Conservation (phyloP, 2,329 filamentous ascomycete genomes). For the Hypomyces rosellus region DNA sequence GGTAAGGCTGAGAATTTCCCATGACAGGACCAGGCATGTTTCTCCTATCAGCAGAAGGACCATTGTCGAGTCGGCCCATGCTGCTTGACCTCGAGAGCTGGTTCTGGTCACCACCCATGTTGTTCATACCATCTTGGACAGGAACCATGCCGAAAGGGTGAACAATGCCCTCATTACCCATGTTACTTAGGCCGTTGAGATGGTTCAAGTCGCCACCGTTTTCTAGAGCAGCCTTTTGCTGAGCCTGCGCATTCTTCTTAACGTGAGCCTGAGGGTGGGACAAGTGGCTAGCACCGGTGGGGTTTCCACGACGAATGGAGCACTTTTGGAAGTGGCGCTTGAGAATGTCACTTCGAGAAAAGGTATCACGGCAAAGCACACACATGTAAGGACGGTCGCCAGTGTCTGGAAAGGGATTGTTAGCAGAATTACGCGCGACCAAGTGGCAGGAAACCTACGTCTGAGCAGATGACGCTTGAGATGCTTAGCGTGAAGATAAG, state of each 20-base stretch:
- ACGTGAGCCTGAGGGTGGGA: slow-evolving; percentile 87
- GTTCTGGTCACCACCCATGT: slow-evolving; percentile 53
- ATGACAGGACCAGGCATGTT: slow-evolving; percentile 48
- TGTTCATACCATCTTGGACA: slow-evolving; percentile 52
- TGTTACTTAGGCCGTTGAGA: slow-evolving; percentile 54
- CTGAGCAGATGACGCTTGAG: slow-evolving; percentile 91
- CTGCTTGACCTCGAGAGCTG: slow-evolving; percentile 57
- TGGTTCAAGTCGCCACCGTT: slow-evolving; percentile 52
- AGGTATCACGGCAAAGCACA: slow-evolving; percentile 94
- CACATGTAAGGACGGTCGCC: slow-evolving; percentile 98
- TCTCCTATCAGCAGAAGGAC: slow-evolving; percentile 50
- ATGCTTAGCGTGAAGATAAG: slow-evolving; percentile 95
- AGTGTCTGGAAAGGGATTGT: slow-evolving; percentile 60
- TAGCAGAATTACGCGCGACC: slow-evolving; percentile 18
- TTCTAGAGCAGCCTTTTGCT: slow-evolving; percentile 52
- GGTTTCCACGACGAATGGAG: slow-evolving; percentile 91
- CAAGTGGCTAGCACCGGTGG: slow-evolving; percentile 88
- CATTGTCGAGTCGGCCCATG: slow-evolving; percentile 52
- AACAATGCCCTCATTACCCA: slow-evolving; percentile 51
- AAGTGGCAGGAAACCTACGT: slow-evolving; percentile 60
- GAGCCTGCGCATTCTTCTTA: slow-evolving; percentile 63
- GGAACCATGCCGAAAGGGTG: slow-evolving; percentile 53
- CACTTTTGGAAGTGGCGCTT: slow-evolving; percentile 99
- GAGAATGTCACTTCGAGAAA: slow-evolving; percentile 94
- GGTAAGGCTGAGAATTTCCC: slow-evolving; percentile 49